Evolutionary conservation across 1,284 basidiomycete species (phyloP), one percentile per base, ranked within the genome.

Genomic region (Chalciporus sp.): DNA sequence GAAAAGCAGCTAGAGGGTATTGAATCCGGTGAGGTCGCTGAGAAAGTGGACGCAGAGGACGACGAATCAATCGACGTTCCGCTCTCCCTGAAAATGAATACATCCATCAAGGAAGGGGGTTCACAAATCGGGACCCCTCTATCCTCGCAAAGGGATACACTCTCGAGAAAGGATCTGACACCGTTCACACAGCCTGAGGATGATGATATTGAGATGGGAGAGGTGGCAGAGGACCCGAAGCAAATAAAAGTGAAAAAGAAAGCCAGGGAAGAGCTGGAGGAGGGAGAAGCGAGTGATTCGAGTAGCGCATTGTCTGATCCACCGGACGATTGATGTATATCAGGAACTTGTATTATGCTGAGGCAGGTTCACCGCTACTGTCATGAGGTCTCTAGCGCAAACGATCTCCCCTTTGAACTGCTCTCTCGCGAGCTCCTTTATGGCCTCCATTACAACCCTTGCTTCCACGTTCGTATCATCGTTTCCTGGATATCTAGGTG

Each of bases 121-220:
- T 72, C 75, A 23, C 61, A 65, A 20, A 68, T 67, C 3, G 61
- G 60, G 40, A 66, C 66, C 9, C 61, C 70, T 20, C 64, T 69
- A 33, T 70, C 69, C 6, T 65, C 69, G 16, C 68, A 64, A 41
- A 66, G 58, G 40, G 69, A 57, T 16, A 28, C 28, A 8, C 58
- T 33, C 29, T 60, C 59, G 0, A 64, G 56, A 53, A 67, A 35
- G n/a, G 59, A 61, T 20, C 58, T 62, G 14, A 55, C 62, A 2
- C 59, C 55, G 39, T 68, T 63, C 52, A 58, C 52, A 44, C 61
- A 59, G 54, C 50, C 55, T 57, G 70, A 61, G 62, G 75, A 64
- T 61, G 81, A 88, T 58, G 88, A 92, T 58, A 90, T 92, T 55
- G 89, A 92, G 69, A 91, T 92, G 89, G 89, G 89, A n/a, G 89